Evolutionary conservation across 495 filamentous ascomycete species (phyloP).

Genomic region (Neurospora sublineolata): DNA sequence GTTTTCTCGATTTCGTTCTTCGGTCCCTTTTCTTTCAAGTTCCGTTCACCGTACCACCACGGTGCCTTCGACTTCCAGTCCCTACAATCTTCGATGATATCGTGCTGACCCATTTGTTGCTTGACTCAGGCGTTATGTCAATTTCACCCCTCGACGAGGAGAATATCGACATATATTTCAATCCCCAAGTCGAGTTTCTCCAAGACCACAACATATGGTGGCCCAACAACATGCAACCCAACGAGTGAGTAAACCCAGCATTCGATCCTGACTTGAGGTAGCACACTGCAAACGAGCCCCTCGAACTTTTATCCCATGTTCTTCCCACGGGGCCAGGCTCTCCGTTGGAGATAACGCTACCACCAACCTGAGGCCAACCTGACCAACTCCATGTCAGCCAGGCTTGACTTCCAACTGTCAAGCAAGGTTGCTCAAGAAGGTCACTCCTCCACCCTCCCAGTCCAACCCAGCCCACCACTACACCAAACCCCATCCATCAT

Average conservation of each 20-base stretch:
- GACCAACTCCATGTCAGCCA: not conserved
- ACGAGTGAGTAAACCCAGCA: not conserved
- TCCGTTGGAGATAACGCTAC: not conserved
- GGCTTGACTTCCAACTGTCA: not conserved
- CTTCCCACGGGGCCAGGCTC: not conserved
- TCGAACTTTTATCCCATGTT: not conserved
- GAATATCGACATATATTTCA: no score
- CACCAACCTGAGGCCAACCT: not conserved
- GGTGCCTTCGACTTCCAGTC: no score
- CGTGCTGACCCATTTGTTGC: no score
- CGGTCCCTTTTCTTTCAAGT: not conserved
- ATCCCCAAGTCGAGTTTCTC: not conserved
- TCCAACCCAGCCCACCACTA: not conserved
- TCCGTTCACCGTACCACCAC: not conserved
- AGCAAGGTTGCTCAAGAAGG: not conserved
- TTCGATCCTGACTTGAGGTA: not conserved
- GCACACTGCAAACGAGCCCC: not conserved
- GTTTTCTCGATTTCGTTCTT: not conserved
- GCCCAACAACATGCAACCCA: no score
- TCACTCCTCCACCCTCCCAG: not conserved
- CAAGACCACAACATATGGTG: not conserved
- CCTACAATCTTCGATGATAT: no score
- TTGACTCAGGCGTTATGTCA: no score
- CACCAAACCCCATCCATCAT: not conserved
- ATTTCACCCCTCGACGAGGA: no score